Base-by-base conservation (phyloP, 1,284 basidiomycete species). In the Coniophora puteana region DNA sequence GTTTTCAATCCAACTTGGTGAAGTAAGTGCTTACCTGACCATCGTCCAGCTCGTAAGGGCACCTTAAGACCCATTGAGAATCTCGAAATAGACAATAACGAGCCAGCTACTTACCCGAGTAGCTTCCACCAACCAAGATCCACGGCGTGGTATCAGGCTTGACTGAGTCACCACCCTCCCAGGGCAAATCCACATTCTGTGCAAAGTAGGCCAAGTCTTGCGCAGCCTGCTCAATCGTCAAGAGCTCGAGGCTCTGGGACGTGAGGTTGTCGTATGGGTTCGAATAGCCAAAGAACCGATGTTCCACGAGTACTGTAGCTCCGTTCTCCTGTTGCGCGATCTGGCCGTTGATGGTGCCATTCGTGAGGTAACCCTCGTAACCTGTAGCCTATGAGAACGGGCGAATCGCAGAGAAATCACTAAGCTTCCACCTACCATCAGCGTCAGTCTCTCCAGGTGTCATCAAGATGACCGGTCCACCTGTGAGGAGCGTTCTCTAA, bases 181-280 rank as follows among this genome's bases (percentile, higher is more conserved):
- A 80, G 1, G 83, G 78, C 27, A 87, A 67, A 22, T 74, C 61
- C 3, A 77, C 83, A 50, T 74, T 85, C 48, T 79, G 66, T 10
- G 80, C 72, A 52, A 88, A 89, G 60, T 82, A 84, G 28, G 69
- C 79, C 21, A 86, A 59, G 53, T 88, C 84, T 40, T 85, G 76
- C 39, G 83, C 76, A 14, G 80, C 79, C 62, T 87, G 85, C 52
- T 85, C 76, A 35, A 87, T 71, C 3, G 80, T 86, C 53, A 80
- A 78, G 11, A 76, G 53, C 38, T 65, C 60, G 36, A 87, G 64
- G 51, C 76, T 82, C 45, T 71, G 59, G 10, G 74, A 73, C n/a
- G 68, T 74, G 14, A 88, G 69, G 58, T 86, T 70, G 21, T 74
- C 65, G 42, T 71, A 72, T 3, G 84, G 85, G 52, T 75, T 76